Base-by-base conservation (phyloP, 2,329 filamentous ascomycete genomes). In the Lasiodiplodia sp. region DNA sequence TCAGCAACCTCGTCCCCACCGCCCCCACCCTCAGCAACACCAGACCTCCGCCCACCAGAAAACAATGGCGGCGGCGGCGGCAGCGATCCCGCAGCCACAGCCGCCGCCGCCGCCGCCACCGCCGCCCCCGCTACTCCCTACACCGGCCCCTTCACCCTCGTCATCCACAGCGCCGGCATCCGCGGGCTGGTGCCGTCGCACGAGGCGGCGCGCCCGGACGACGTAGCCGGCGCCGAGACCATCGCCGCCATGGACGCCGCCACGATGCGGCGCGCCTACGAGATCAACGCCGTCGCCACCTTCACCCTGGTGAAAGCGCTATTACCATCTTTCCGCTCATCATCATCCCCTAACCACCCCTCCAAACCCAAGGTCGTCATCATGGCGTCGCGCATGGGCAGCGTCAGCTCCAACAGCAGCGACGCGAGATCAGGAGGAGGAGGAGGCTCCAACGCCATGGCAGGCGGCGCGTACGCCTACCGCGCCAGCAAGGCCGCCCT, bases 381-480 rank as follows among this genome's bases (percentile, higher is more conserved):
- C 18, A 78, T 85, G 74, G 79, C 80, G 1, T 82, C 79, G 1
- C 75, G 83, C 0, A 84, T 85, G 83, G 82, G 82, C 4, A 81
- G 79, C 14, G 68, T 84, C 10, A 70, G 74, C 0, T 75, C 78
- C 31, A 84, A 84, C 69, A 72, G 44, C 44, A 10, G 2, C 44
- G n/a, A 47, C 10, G 31, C 31, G 28, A 7, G 28, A 28, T 4
- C 4, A 7, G 28, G 28, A 10, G 4, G 31, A 44, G 8, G 18
- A 11, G 44, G 7, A 47, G 44, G 16, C 18, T 18, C 16, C 44
- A 47, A 21, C 44, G 44, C 12, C 2, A 10, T 70, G 0, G 73
- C 74, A 1, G 83, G 83, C 0, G 78, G 79, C 2, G 82, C 77
- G 2, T 85, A 84, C 70, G 83, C 83, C 12, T 85, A 85, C 71